Evolutionary conservation across 352 stramenopile species (phyloP), one percentile per base, ranked within the genome.

Genomic region (Paralagenidium karlingii): DNA sequence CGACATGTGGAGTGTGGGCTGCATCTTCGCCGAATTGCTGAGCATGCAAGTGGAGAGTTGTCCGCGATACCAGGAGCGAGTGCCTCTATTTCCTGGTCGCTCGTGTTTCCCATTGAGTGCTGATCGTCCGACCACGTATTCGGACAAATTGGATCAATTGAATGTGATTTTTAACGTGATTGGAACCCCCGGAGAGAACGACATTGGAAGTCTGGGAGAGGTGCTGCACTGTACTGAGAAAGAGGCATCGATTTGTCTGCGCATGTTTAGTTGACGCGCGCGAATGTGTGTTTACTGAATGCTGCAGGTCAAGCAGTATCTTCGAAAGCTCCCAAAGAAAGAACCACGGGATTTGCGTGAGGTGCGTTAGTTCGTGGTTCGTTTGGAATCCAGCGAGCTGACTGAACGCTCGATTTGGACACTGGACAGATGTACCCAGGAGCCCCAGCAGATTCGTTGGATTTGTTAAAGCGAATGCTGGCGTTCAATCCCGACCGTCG

Each of bases 1-100:
- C 51, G 89, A 97, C 57, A 90, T 95, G 49, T 97, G 90, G 87
- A 92, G 75, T 34, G 46, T 97, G 18, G 87, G 90, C 3, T 97
- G 87, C 63, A 55, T 55, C 18, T 55, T 55, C 19, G 47, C 47
- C 12, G 47, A 55, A 24, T 29, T 55, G 11, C 24, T 55, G 24
- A 54, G 44, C 44, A 55, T 55, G 47, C 47, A 55, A 45, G 44
- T 40, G 20, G 47, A 55, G 22, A 55, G 43, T 27, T 52, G 32
- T 19, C 43, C 47, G 21, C 41, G 47, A 15, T 55, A 55, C 38
- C 47, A 52, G 26, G 47, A 49, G 51, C 32, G 15, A n/a, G 25
- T 16, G 8, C 24, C 8, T 15, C 4, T 25, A 53, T 55, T 55
- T 49, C 47, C 47, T 5, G 47, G 47, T 13, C 41, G 44, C n/a